These are phyloP conservation scores for Penstemon barbatus DNA, from an alignment of 257 asterid genomes.

Conservation along the genomic window DNA sequence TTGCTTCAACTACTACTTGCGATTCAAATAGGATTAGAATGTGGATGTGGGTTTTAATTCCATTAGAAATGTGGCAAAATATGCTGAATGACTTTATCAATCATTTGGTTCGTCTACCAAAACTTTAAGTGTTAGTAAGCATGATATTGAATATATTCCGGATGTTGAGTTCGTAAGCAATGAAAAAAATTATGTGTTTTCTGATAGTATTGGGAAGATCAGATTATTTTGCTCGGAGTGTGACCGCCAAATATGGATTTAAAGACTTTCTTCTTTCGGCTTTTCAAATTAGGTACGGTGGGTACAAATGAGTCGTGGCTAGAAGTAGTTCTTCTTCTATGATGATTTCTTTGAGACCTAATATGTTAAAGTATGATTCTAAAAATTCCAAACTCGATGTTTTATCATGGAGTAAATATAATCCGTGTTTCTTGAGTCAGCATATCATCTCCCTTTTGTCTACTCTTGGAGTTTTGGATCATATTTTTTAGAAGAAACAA, in stretches of 20 bases:
- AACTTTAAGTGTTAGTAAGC: slow-evolving; percentile 49
- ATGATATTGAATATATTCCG: slow-evolving; percentile 52
- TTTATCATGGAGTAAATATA: no score
- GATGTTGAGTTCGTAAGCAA: slow-evolving; percentile 38
- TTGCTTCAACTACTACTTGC: slow-evolving; percentile 55
- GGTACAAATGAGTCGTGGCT: no score
- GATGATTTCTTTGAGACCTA: no score
- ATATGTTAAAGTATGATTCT: no score
- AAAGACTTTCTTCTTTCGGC: no score
- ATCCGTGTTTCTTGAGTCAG: slow-evolving; percentile 34
- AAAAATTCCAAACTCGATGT: no score
- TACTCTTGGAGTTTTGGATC: no score
- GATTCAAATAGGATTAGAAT: slow-evolving; percentile 57
- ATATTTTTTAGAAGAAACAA: no score
- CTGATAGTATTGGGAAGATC: slow-evolving; percentile 66
- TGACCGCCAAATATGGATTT: slow-evolving; percentile 25
- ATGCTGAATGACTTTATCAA: slow-evolving; percentile 98
- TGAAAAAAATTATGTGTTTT: slow-evolving; percentile 47
- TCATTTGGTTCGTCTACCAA: slow-evolving; percentile 86
- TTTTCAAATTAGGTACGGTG: no score
- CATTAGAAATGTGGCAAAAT: slow-evolving; percentile 81
- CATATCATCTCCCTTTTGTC: slow-evolving; percentile 9
- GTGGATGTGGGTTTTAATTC: slow-evolving; percentile 79
- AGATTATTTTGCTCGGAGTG: no score
- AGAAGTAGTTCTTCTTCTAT: no score